Evolutionary conservation across 192 early-diverging fungal species (phyloP), one percentile per base, ranked within the genome.

Genomic region (Rhizoclosmatium sp.): DNA sequence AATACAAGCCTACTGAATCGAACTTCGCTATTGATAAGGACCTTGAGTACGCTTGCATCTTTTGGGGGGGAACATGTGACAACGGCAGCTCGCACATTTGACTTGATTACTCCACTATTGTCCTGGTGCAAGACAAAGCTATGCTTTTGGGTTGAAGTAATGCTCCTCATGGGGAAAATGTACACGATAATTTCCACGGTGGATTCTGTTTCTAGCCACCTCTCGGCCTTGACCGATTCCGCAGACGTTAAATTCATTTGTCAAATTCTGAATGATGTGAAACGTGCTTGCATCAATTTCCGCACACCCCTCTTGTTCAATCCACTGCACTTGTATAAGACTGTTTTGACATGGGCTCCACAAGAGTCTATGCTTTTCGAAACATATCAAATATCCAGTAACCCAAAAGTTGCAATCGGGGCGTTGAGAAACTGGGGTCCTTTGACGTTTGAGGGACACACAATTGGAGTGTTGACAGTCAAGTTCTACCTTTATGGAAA

Each of bases 251-350:
- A 1, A 12, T 21, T 21, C 42, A 39, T 47, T 4, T 16, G 16
- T 9, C 7, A 21, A 39, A 19, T 47, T 9, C 31, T 49, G 14
- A 47, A 9, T 16, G 68, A 69, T 47, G 48, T 39, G 41, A 41
- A 69, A 16, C 39, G 42, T 47, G n/a, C 40, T 23, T 12, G 16
- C n/a, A 65, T 65, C 40, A 65, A 65, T 31, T 65, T 19, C 40
- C 40, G n/a, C 21, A 46, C 47, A 3, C 68, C 68, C 2, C 39
- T 69, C 9, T 16, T 48, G 68, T 69, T 3, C 46, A 69, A 69
- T 39, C 68, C 68, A 46, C 39, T 69, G 41, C 68, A 69, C 7
- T 14, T 69, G 41, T 69, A 69, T 0, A 12, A 12, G 48, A 69
- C 42, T 40, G 68, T 14, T 2, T 4, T 45, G 48, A 14, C 31